These are phyloP conservation scores for Mucor sp. DNA, from an alignment of 371 early-diverging fungal genomes.

Conservation along the genomic window DNA sequence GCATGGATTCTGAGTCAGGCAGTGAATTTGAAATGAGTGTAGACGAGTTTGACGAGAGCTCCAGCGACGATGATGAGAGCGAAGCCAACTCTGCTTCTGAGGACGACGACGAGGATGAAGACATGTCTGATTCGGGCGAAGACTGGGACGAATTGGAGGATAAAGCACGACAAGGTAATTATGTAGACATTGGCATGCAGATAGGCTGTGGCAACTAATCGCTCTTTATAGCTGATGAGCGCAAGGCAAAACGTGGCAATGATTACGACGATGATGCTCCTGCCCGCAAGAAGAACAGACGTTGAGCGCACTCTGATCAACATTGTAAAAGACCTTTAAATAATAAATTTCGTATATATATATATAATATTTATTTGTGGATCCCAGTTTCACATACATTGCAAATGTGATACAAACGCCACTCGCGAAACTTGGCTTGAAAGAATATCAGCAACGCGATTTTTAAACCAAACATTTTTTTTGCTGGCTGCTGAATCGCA, in stretches of 20 bases:
- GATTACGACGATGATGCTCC: conserved; percentile 41
- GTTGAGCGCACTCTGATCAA: conserved; percentile 6
- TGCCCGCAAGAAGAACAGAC: conserved; percentile 29
- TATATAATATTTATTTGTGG: too few relatives aligned
- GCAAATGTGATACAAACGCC: not conserved
- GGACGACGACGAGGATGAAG: conserved; percentile 59
- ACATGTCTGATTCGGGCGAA: conserved; percentile 66
- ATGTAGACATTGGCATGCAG: not conserved
- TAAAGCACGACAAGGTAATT: conserved; percentile 67
- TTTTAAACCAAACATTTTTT: not conserved
- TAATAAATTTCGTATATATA: not conserved
- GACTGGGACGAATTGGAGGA: conserved; percentile 87
- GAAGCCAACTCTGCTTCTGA: conserved; percentile 70
- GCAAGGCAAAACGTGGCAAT: conserved; percentile 49
- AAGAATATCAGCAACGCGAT: too few relatives aligned
- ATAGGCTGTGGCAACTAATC: not conserved
- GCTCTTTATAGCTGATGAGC: conserved; percentile 53
- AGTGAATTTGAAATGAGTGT: conserved; percentile 65
- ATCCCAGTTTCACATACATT: too few relatives aligned
- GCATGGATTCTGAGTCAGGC: conserved; percentile 57
- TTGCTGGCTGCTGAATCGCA: not conserved
- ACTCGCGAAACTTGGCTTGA: too few relatives aligned
- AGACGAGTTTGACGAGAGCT: conserved; percentile 54
- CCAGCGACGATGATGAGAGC: conserved; percentile 68
- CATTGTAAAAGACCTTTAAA: not conserved